phyloP scores from a whole-genome alignment of 768 basidiomycete genomes.

The Leccinum ochraceum region DNA sequence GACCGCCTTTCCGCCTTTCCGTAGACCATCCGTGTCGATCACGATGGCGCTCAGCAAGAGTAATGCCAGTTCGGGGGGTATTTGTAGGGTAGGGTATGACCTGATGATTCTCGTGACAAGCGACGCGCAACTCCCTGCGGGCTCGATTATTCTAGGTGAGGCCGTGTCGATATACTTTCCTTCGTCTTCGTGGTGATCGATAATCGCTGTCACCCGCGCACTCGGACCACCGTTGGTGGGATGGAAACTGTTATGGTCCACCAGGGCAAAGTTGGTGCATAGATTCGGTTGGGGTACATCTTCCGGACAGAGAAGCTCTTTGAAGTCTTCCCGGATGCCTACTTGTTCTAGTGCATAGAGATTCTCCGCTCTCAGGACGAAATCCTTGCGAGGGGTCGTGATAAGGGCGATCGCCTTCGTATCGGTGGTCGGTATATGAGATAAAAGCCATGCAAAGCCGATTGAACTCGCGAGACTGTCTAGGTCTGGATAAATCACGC shows the following conservation, averaged over 20 bases:
- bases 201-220: constrained; percentile 65
- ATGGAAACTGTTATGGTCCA: constrained; percentile 85
- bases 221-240: constrained; percentile 40
- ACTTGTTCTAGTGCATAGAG: constrained; percentile 67
- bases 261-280: constrained; percentile 69
- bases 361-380: constrained; percentile 87
- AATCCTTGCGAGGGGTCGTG: constrained; percentile 65
- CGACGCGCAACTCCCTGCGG: constrained; percentile 78
- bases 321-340: constrained; percentile 47
- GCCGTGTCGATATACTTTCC: constrained; percentile 57
- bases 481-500: constrained; percentile 59
- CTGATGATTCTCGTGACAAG: constrained; percentile 49
- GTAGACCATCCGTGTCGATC: constrained; percentile 85
- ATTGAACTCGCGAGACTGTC: constrained; percentile 88
- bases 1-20: constrained; percentile 75
- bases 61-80: constrained; percentile 65
- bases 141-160: constrained; percentile 64
- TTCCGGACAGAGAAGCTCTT: constrained; percentile 64
- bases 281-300: constrained; percentile 52
- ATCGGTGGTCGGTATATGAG: constrained; percentile 33
- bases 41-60: constrained; percentile 81
- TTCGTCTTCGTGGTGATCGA: constrained; percentile 96
- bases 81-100: constrained; percentile 23
- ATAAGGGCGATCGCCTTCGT: constrained; percentile 69
- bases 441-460: constrained; percentile 76